phyloP scores from a whole-genome alignment of 345 rosid genomes.

The Rhodamnia rubescens region DNA sequence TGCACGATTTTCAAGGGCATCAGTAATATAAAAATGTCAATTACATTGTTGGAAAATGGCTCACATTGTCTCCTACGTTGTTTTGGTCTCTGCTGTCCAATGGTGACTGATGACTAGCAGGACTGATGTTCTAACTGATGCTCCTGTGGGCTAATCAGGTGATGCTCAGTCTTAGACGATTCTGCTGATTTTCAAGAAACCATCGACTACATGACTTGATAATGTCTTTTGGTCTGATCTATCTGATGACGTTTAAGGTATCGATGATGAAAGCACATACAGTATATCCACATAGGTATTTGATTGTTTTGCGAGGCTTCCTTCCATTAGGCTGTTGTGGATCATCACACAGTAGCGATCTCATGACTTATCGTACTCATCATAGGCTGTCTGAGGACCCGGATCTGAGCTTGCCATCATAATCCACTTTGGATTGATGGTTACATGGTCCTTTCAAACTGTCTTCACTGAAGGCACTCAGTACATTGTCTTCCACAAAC shows the following conservation, averaged over 20 bases:
- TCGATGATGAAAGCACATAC: neutral
- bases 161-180: neutral
- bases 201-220: neutral
- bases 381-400: neutral
- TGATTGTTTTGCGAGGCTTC: neutral
- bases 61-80: neutral
- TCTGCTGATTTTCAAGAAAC: neutral
- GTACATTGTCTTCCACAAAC: neutral
- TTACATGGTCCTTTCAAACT: neutral
- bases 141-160: neutral
- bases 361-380: neutral
- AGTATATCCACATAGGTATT: neutral
- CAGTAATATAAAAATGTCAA: neutral
- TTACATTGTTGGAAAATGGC: too few relatives aligned
- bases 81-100: neutral
- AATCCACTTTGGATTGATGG: neutral
- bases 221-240: neutral
- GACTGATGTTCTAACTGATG: neutral
- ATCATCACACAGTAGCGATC: neutral
- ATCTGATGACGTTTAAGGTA: neutral
- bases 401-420: neutral
- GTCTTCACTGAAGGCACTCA: neutral
- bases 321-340: neutral
- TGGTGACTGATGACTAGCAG: neutral
- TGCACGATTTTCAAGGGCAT: neutral